Evolutionary conservation across 1,139 yeast species (phyloP).

Genomic region (Lodderomyces margitis): DNA sequence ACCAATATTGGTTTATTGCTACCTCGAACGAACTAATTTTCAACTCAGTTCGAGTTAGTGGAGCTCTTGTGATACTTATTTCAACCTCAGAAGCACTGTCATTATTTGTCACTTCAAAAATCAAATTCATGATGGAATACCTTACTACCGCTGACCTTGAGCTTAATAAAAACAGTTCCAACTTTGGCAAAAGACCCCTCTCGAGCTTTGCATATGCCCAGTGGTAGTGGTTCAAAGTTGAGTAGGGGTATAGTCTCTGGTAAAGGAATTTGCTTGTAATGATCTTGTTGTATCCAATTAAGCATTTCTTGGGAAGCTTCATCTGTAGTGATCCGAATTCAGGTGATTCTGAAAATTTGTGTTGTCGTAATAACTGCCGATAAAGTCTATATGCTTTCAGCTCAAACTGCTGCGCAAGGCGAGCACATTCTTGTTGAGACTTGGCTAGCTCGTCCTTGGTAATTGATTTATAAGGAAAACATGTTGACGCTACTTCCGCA

Average conservation of each 20-base stretch:
- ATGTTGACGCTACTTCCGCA: neutral
- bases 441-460: conserved; percentile 14
- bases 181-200: conserved; percentile 30
- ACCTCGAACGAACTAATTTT: neutral
- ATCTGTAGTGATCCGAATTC: conserved; percentile 11
- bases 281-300: conserved; percentile 10
- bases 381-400: conserved; percentile 14
- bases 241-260: conserved; percentile 29
- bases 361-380: conserved; percentile 7
- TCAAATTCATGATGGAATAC: conserved; percentile 23
- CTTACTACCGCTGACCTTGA: conserved; percentile 2
- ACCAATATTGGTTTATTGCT: conserved; percentile 14
- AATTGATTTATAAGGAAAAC: neutral
- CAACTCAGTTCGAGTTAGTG: conserved; percentile 21
- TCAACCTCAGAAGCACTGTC: conserved; percentile 7
- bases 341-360: conserved; percentile 8
- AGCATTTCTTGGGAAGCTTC: conserved; percentile 10
- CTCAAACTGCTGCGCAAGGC: conserved; percentile 17
- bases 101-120: conserved; percentile 18
- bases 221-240: conserved; percentile 42
- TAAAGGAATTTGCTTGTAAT: conserved; percentile 35
- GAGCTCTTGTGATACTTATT: conserved; percentile 23
- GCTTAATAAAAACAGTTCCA: conserved; percentile 7
- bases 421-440: conserved; percentile 17
- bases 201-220: conserved; percentile 48